Conservation (phyloP, 345 rosid species). For the Corymbia maculata region DNA sequence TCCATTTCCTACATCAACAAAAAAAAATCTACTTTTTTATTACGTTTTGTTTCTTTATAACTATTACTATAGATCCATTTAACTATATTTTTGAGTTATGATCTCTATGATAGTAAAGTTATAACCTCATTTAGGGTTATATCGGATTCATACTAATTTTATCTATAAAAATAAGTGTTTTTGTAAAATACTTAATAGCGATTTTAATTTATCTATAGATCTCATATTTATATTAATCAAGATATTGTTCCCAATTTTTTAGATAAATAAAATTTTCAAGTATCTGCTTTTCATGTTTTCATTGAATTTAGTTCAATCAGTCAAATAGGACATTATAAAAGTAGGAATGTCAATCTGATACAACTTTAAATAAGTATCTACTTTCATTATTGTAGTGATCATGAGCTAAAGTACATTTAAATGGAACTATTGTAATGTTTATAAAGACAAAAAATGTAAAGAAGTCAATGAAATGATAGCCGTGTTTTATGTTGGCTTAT, state of each 20-base stretch:
- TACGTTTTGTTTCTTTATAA: not conserved
- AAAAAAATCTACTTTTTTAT: not conserved
- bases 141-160: not conserved
- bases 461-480: not conserved
- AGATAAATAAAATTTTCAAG: not conserved
- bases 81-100: not conserved
- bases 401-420: not conserved
- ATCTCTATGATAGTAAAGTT: not conserved
- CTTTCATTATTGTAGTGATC: not conserved
- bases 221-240: not conserved
- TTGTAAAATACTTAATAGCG: not conserved
- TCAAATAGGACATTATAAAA: not conserved
- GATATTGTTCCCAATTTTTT: not conserved
- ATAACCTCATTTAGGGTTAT: not conserved
- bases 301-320: not conserved
- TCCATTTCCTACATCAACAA: not conserved
- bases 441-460: not conserved
- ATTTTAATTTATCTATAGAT: not conserved
- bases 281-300: not conserved
- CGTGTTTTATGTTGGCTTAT: not conserved
- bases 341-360: not conserved
- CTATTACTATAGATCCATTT: not conserved
- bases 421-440: not conserved
- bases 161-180: not conserved
- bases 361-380: not conserved